Percentiles rank a stretch among this genome's conserved stretches.
Evolutionary conservation across 129 eudicot species (phyloP).

Genomic region (Flaveria bidentis): DNA sequence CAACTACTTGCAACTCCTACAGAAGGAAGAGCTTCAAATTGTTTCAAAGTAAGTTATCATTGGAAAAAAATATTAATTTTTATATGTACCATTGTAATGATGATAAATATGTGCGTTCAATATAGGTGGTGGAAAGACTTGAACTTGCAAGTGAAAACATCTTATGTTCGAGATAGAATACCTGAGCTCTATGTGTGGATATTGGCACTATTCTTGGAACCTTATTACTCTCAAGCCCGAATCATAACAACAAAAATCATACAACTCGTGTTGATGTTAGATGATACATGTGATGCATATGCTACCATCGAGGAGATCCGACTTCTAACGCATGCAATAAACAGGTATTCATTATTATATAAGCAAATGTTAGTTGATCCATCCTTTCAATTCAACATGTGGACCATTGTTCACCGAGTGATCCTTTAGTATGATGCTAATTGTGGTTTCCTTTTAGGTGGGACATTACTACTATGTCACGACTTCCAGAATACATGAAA

Average conservation of each 20-base stretch:
- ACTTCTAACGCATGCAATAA: slow-evolving; percentile 7
- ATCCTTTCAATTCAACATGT: not conserved
- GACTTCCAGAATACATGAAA: slow-evolving; percentile 34
- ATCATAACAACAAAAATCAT: slow-evolving; percentile 4
- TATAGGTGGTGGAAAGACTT: slow-evolving; percentile 14
- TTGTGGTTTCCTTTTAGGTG: slow-evolving; percentile 12
- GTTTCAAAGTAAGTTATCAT: not conserved
- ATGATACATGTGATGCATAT: slow-evolving; percentile 7
- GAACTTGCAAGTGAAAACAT: not conserved
- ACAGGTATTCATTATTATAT: not conserved
- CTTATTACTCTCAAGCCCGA: slow-evolving; percentile 10
- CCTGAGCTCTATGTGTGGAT: slow-evolving; percentile 13
- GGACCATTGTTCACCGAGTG: not conserved
- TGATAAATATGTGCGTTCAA: not conserved
- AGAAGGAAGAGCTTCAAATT: slow-evolving; percentile 1
- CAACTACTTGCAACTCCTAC: slow-evolving; percentile 17
- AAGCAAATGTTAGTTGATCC: not conserved
- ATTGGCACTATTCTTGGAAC: not conserved
- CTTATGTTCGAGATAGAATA: slow-evolving; percentile 7
- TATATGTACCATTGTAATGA: not conserved
- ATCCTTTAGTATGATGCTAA: not conserved
- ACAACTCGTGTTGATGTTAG: not conserved
- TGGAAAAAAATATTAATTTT: not conserved
- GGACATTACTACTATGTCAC: slow-evolving; percentile 29
- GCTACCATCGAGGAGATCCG: slow-evolving; percentile 7